These are phyloP conservation scores for Syzygium malaccense DNA, from an alignment of 441 rosid species.

Conservation along the genomic window DNA sequence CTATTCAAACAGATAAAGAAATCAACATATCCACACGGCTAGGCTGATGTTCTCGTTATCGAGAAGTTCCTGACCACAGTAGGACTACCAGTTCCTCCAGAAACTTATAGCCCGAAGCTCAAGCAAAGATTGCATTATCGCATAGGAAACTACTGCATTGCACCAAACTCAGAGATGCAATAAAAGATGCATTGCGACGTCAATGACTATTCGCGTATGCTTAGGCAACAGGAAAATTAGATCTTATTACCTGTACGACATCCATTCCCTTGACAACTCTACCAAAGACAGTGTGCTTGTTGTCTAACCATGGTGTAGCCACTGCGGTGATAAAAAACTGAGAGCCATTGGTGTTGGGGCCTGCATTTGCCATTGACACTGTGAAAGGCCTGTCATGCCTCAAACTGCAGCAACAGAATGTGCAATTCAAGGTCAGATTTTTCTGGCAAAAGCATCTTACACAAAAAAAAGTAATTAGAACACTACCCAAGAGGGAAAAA, in stretches of 20 bases:
- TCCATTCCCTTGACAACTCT: slow-evolving; percentile 94
- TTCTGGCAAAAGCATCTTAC: not conserved
- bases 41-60: not conserved
- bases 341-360: slow-evolving; percentile 88
- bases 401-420: slow-evolving; percentile 41
- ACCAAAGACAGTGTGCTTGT: slow-evolving; percentile 94
- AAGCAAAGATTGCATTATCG: not conserved
- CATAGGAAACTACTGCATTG: not conserved
- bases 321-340: slow-evolving; percentile 95
- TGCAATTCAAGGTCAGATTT: not conserved
- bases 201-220: not conserved
- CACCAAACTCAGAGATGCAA: not conserved
- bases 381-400: slow-evolving; percentile 95
- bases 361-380: slow-evolving; percentile 93
- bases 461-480: not conserved
- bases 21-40: not conserved
- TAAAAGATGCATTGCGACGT: not conserved
- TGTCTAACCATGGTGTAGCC: slow-evolving; percentile 97
- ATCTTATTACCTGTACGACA: slow-evolving; percentile 70
- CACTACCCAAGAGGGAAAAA: not conserved
- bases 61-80: not conserved
- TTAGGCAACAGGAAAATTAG: not conserved
- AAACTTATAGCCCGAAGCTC: not conserved
- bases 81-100: not conserved
- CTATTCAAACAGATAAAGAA: not conserved